Conservation (phyloP, 768 basidiomycete genomes). For the Mycena polygramma region DNA sequence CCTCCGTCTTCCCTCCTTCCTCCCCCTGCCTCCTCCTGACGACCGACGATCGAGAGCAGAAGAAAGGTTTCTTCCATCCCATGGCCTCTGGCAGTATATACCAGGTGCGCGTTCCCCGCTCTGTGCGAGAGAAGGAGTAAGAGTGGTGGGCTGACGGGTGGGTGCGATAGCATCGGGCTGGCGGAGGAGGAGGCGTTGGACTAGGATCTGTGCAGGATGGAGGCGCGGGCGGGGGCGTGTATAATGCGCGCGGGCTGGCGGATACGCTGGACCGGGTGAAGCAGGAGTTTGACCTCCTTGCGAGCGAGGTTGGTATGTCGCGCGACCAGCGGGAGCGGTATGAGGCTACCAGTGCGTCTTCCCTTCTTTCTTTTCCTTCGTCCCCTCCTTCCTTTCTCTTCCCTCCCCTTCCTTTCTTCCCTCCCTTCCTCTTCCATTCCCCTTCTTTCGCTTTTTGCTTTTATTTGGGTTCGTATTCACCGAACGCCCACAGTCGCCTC, state of each 20-base stretch:
- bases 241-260: conserved; percentile 29
- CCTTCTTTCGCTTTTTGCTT: too few relatives aligned
- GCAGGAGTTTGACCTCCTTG: conserved; percentile 35
- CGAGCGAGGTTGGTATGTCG: conserved; percentile 30
- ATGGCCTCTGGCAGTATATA: conserved; percentile 36
- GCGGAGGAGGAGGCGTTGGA: too few relatives aligned
- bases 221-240: conserved; percentile 5
- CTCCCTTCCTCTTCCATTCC: too few relatives aligned
- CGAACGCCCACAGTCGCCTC: conserved; percentile 9
- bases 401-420: too few relatives aligned
- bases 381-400: too few relatives aligned
- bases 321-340: conserved; percentile 35
- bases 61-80: background rate
- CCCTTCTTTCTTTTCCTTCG: too few relatives aligned
- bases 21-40: too few relatives aligned
- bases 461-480: background rate
- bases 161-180: conserved; percentile 27
- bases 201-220: conserved; percentile 25
- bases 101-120: conserved; percentile 10
- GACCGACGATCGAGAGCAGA: background rate
- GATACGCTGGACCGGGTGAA: conserved; percentile 37
- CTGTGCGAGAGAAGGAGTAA: background rate
- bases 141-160: background rate
- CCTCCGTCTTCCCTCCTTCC: too few relatives aligned
- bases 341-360: conserved; percentile 32